These are phyloP conservation scores for Malassezia psittaci DNA, from an alignment of 1,284 basidiomycete species.

Conservation along the genomic window DNA sequence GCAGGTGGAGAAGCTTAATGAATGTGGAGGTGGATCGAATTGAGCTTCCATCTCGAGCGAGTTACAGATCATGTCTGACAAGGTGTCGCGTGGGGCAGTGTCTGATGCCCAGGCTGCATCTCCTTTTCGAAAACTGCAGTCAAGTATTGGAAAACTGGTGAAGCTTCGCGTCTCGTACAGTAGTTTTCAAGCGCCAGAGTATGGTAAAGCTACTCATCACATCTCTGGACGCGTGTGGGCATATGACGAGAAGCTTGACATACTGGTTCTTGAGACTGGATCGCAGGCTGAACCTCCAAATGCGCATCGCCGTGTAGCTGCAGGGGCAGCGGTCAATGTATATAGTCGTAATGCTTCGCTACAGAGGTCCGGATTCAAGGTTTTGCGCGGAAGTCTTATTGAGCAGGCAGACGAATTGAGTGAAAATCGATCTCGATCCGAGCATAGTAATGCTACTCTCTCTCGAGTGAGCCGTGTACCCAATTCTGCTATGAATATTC, in stretches of 20 bases:
- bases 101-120: neutral
- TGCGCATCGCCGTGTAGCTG: slow-evolving; percentile 19
- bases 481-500: slow-evolving; percentile 22
- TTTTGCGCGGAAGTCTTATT: slow-evolving; percentile 34
- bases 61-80: neutral
- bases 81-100: slow-evolving; percentile 5
- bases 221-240: slow-evolving; percentile 39
- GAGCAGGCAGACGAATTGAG: neutral
- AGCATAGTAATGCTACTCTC: slow-evolving; percentile 5
- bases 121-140: slow-evolving; percentile 3
- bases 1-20: no score
- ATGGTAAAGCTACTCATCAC: slow-evolving; percentile 17
- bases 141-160: neutral
- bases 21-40: neutral
- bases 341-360: neutral
- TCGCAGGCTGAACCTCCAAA: slow-evolving; percentile 14
- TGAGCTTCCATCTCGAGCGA: neutral
- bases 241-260: slow-evolving; percentile 30
- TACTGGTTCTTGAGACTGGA: slow-evolving; percentile 36
- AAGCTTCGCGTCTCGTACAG: slow-evolving; percentile 7
- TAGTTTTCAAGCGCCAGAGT: slow-evolving; percentile 9
- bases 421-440: slow-evolving; percentile 15
- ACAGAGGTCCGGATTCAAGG: slow-evolving; percentile 26
- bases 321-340: slow-evolving; percentile 24
- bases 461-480: slow-evolving; percentile 23